phyloP scores from a whole-genome alignment of 1,284 basidiomycete species.

The Pseudozyma sp. region DNA sequence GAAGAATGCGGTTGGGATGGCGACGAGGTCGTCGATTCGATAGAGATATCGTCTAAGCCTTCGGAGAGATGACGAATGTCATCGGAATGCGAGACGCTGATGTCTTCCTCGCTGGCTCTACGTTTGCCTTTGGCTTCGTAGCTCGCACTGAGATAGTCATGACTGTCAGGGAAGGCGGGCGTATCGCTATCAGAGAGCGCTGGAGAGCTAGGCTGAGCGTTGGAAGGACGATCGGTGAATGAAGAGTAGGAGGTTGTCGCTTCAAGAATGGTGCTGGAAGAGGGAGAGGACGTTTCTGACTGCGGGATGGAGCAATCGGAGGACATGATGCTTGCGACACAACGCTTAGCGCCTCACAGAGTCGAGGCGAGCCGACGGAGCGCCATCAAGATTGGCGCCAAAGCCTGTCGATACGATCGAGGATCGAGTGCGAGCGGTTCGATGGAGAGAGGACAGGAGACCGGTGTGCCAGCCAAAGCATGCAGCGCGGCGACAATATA shows the following conservation, averaged over 20 bases:
- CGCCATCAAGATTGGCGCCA: slow-evolving; percentile 6
- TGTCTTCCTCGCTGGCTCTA: slow-evolving; percentile 20
- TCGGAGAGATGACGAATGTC: not conserved
- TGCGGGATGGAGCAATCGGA: slow-evolving; percentile 12
- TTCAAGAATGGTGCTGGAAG: slow-evolving; percentile 9
- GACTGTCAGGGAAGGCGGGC: not conserved
- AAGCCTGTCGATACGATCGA: too few species aligned
- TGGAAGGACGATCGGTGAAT: not conserved
- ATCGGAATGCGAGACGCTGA: not conserved
- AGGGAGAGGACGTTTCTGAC: slow-evolving; percentile 8
- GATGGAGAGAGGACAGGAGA: too few species aligned
- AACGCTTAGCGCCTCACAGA: slow-evolving; percentile 8
- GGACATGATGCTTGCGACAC: slow-evolving; percentile 15
- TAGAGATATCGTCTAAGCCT: slow-evolving; percentile 5
- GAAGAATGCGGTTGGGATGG: not conserved
- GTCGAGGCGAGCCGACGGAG: not conserved
- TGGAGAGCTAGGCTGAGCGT: not conserved
- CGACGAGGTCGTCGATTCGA: not conserved
- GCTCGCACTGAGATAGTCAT: slow-evolving; percentile 3
- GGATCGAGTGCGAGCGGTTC: too few species aligned
- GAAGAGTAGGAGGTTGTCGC: not conserved
- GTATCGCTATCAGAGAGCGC: not conserved
- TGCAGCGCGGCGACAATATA: too few species aligned
- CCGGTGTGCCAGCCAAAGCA: too few species aligned
- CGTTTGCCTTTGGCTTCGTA: slow-evolving; percentile 35